Evolutionary conservation across 345 rosid genomes (phyloP).

Genomic region (Sisymbrium altissimum): DNA sequence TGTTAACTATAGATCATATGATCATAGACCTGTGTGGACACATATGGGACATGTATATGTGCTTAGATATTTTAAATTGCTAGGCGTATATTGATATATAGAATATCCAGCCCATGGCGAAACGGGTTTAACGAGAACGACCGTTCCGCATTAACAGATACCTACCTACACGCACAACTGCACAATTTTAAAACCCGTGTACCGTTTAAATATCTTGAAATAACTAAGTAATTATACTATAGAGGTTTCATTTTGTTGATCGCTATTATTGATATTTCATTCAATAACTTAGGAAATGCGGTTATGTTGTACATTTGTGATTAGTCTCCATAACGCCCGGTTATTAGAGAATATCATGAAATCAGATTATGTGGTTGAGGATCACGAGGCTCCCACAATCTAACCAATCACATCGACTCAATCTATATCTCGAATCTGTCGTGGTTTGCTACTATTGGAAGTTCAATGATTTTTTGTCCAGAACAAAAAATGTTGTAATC

Average conservation of each 20-base stretch:
- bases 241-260: background rate
- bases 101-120: background rate
- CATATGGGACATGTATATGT: background rate
- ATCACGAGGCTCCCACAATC: slow-evolving; percentile 35
- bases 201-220: background rate
- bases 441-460: slow-evolving; percentile 15
- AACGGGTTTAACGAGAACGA: slow-evolving; percentile 14
- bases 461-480: background rate
- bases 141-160: slow-evolving; percentile 19
- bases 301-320: slow-evolving; percentile 7
- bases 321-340: background rate
- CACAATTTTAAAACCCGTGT: background rate
- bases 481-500: background rate
- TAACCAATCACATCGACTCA: slow-evolving; percentile 25
- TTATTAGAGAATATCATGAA: slow-evolving; percentile 7
- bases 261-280: background rate
- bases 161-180: slow-evolving; percentile 13
- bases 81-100: too few species aligned
- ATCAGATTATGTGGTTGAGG: slow-evolving; percentile 27
- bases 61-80: background rate
- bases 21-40: background rate
- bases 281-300: background rate
- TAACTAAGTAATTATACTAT: background rate
- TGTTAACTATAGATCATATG: background rate
- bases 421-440: slow-evolving; percentile 30